A percentile compares a stretch with the other conserved stretches of the same genome.
These are phyloP conservation scores for Aspergillus tubingensis DNA, from an alignment of 2,329 filamentous ascomycete genomes.

Conservation along the genomic window DNA sequence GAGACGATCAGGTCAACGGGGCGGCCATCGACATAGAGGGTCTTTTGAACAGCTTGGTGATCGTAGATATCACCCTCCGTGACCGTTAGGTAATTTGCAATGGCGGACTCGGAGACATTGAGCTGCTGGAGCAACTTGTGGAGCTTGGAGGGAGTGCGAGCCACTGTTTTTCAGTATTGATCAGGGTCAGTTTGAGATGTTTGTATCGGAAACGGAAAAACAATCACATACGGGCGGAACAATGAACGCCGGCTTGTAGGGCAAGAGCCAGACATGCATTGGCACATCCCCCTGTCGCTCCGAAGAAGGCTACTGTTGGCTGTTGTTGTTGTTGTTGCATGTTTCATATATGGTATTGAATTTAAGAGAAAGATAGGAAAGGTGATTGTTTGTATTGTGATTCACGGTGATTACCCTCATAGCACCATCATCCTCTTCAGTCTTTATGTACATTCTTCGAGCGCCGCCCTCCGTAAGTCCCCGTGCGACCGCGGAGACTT, in stretches of 20 bases:
- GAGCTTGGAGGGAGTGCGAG: constrained; percentile 54
- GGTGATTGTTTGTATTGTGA: too few relatives aligned
- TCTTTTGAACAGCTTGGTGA: constrained; percentile 41
- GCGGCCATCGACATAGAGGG: constrained; percentile 28
- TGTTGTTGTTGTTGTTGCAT: not conserved
- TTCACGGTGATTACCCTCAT: too few relatives aligned
- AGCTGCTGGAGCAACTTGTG: constrained; percentile 44
- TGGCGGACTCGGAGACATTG: constrained; percentile 37
- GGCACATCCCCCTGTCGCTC: constrained; percentile 54
- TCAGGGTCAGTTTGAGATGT: too few relatives aligned
- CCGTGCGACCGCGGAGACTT: not conserved
- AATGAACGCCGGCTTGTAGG: constrained; percentile 48
- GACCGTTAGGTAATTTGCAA: constrained; percentile 49
- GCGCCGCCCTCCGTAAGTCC: not conserved
- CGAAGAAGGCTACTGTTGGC: constrained; percentile 53
- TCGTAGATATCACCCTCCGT: constrained; percentile 52
- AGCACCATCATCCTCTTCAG: not conserved
- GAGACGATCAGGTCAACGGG: constrained; percentile 49
- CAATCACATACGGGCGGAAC: constrained; percentile 38
- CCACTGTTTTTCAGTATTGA: constrained; percentile 32
- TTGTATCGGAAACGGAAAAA: not conserved
- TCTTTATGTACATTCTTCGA: not conserved
- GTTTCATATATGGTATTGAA: not conserved
- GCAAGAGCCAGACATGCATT: constrained; percentile 47
- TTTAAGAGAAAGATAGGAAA: too few relatives aligned